phyloP scores from a whole-genome alignment of 2,329 filamentous ascomycete species.

The Aspergillus chevalieri region DNA sequence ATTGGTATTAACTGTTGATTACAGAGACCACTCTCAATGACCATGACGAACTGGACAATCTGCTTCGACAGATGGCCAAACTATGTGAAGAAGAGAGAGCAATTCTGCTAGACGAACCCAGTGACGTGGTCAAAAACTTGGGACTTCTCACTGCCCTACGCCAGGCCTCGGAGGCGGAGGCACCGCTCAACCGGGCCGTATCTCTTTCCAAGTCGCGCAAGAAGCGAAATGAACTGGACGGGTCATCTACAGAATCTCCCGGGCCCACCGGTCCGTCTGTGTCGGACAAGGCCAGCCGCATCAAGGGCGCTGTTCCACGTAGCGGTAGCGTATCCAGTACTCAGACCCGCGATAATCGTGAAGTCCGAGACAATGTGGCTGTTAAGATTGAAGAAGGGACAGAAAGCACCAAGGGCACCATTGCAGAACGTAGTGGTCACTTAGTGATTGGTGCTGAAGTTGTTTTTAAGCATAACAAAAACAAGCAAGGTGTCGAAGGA shows the following conservation, averaged over 20 bases:
- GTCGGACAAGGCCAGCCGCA: conserved; percentile 39
- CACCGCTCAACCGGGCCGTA: conserved; percentile 31
- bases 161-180: conserved; percentile 42
- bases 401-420: conserved; percentile 37
- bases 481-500: conserved; percentile 46
- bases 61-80: conserved; percentile 43
- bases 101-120: conserved; percentile 44
- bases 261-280: conserved; percentile 33
- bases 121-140: conserved; percentile 47
- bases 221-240: conserved; percentile 41
- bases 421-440: conserved; percentile 40
- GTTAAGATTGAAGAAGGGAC: conserved; percentile 40
- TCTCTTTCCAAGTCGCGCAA: conserved; percentile 41
- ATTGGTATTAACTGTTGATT: conserved; percentile 8
- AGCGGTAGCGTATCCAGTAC: conserved; percentile 40
- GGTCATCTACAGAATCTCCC: conserved; percentile 40
- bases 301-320: conserved; percentile 36
- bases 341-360: conserved; percentile 32
- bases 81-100: conserved; percentile 45
- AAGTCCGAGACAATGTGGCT: conserved; percentile 27
- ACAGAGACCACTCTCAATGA: conserved; percentile 34
- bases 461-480: conserved; percentile 47
- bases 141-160: conserved; percentile 45
- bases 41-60: conserved; percentile 39
- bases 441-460: conserved; percentile 45